phyloP scores from a whole-genome alignment of 2,329 filamentous ascomycete genomes.

The Diplodia sapinea region DNA sequence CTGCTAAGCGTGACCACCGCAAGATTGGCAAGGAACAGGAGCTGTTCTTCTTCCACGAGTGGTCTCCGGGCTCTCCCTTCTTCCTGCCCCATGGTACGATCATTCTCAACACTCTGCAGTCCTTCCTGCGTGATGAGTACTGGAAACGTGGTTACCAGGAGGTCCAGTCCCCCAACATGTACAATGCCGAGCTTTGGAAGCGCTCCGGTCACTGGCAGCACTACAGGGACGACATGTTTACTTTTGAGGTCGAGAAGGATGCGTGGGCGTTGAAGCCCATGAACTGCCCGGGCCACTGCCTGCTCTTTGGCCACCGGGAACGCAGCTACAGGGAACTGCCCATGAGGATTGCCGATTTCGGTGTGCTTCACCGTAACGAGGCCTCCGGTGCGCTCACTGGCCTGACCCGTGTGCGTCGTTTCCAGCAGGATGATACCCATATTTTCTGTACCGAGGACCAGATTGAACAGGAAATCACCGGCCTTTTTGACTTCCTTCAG shows the following conservation, averaged over 20 bases:
- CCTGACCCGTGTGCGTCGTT: conserved; percentile 88
- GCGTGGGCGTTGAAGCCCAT: conserved; percentile 89
- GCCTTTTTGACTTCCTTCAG: conserved; percentile 84
- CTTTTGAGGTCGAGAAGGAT: conserved; percentile 82
- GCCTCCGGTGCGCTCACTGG: conserved; percentile 89
- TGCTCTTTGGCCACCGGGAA: conserved; percentile 83
- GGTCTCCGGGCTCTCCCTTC: conserved; percentile 92
- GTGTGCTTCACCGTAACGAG: conserved; percentile 93
- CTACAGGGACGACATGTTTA: conserved; percentile 87
- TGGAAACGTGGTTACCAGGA: conserved; percentile 93
- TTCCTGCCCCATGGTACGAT: conserved; percentile 90
- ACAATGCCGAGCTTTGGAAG: conserved; percentile 91
- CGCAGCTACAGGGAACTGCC: conserved; percentile 90
- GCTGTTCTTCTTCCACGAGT: conserved; percentile 94
- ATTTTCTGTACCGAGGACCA: conserved; percentile 89
- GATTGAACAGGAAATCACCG: conserved; percentile 75
- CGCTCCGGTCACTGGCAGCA: conserved; percentile 89
- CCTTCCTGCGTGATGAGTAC: conserved; percentile 84
- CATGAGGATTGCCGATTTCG: conserved; percentile 92
- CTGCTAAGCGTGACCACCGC: conserved; percentile 95
- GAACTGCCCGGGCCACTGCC: conserved; percentile 95
- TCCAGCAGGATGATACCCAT: conserved; percentile 95
- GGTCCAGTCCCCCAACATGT: conserved; percentile 96
- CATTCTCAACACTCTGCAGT: conserved; percentile 88
- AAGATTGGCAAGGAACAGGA: conserved; percentile 95